Conservation (phyloP, 257 asterid genomes). For the Solanum ahanhuiri region DNA sequence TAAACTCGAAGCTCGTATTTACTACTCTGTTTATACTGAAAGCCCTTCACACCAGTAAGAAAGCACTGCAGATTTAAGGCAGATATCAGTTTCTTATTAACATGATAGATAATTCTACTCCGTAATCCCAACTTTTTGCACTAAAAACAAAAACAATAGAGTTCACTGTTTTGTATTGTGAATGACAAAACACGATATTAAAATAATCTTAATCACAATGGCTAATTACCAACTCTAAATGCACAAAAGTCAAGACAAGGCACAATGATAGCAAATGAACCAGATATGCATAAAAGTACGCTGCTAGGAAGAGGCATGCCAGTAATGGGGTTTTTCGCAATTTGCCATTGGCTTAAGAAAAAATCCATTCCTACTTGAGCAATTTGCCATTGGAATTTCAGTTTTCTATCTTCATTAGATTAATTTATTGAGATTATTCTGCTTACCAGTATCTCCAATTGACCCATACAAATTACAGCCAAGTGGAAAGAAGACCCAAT, state of each 20-base stretch:
- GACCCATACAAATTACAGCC: neutral
- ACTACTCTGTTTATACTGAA: slow-evolving; percentile 45
- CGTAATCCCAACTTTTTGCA: neutral
- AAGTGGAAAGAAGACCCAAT: neutral
- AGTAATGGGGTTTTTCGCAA: neutral
- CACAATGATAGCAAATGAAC: neutral
- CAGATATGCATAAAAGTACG: neutral
- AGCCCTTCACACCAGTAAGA: slow-evolving; percentile 73
- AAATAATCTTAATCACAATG: neutral
- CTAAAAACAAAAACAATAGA: neutral
- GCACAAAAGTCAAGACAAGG: neutral
- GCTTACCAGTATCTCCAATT: neutral
- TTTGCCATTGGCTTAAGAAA: neutral
- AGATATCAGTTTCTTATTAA: neutral
- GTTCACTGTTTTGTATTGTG: neutral
- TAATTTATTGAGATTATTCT: neutral
- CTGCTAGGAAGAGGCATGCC: neutral
- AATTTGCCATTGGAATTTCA: neutral
- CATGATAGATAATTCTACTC: neutral
- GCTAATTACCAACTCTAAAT: neutral
- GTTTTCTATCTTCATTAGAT: neutral
- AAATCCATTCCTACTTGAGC: neutral
- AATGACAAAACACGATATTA: neutral
- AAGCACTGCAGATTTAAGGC: slow-evolving; percentile 50
- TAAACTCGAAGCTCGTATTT: slow-evolving; percentile 64